Percentiles rank a stretch among this genome's conserved stretches.
These are phyloP conservation scores for Mycena epipterygia DNA, from an alignment of 768 basidiomycete species.

Conservation along the genomic window DNA sequence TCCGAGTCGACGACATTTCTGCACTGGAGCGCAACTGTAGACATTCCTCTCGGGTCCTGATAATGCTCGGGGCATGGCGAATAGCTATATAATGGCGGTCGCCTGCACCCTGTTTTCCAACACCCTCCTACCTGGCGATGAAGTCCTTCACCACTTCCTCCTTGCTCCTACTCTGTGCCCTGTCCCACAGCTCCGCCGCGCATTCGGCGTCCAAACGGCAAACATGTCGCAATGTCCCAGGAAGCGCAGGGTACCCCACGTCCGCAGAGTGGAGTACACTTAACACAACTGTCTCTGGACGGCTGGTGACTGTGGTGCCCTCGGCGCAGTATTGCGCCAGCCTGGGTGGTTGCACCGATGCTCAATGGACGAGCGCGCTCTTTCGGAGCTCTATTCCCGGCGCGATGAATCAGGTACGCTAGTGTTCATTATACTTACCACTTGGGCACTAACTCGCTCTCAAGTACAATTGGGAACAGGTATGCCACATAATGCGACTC, in stretches of 20 bases:
- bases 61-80: too few relatives aligned
- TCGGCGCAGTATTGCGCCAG: slow-evolving; percentile 29
- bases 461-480: slow-evolving; percentile 31
- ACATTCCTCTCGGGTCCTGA: too few relatives aligned
- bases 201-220: not conserved
- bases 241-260: slow-evolving; percentile 24
- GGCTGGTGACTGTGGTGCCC: slow-evolving; percentile 27
- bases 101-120: too few relatives aligned
- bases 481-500: not conserved
- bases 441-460: too few relatives aligned
- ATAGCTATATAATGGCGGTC: too few relatives aligned
- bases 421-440: too few relatives aligned
- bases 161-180: not conserved
- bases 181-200: too few relatives aligned
- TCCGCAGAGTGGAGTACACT: slow-evolving; percentile 17
- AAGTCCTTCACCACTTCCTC: not conserved
- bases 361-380: slow-evolving; percentile 30
- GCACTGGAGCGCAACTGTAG: too few relatives aligned
- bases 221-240: slow-evolving; percentile 28
- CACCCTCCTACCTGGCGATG: not conserved
- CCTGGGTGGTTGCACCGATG: slow-evolving; percentile 29
- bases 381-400: slow-evolving; percentile 30
- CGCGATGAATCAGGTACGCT: slow-evolving; percentile 28
- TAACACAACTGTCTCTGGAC: slow-evolving; percentile 26
- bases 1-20: too few relatives aligned